Evolutionary conservation across 257 asterid species (phyloP), one percentile per base, ranked within the genome.

Genomic region (Lithospermum erythrorhizon): DNA sequence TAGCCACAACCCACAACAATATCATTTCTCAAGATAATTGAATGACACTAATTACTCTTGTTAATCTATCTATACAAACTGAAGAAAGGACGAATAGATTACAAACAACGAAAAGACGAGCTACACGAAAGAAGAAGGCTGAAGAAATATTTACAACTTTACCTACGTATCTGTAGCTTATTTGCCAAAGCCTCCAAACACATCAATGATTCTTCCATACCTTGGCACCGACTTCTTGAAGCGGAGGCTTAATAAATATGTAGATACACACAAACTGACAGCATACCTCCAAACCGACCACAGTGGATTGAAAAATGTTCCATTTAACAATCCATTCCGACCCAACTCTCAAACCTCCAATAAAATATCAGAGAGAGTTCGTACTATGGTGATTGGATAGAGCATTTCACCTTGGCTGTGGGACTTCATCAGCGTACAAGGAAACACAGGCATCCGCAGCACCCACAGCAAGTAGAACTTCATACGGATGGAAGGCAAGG

Each of bases 361-460:
- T 30, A 24, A 35, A 32, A 55, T 37, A 25, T 21, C 35, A 48
- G 6, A 23, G 21, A 24, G 45, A 35, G 45, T 21, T 35, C 20
- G 21, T 15, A 20, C 30, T 32, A 37, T 6, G 30, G 19, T 51
- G 14, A 11, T 17, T 9, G 51, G 23, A 61, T 66, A 41, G 65
- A 35, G 24, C 57, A 53, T n/a, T 19, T 57, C 35, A 55, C 29
- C 58, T 19, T 13, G 59, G 61, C 55, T 53, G 82, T 58, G 75
- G 51, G 11, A 70, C 45, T 61, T 75, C 80, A 27, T 87, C 91
- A 19, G 89, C 91, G 51, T 87, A 85, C 53, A 87, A 75, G 7
- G 96, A 87, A 52, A 85, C 96, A 57, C 94, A 87, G 55, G 94
- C 78, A 79, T 87, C 94, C 18, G 91, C 83, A 67, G 96, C 90